phyloP scores from a whole-genome alignment of 441 rosid species.

The Adansonia grandidieri region DNA sequence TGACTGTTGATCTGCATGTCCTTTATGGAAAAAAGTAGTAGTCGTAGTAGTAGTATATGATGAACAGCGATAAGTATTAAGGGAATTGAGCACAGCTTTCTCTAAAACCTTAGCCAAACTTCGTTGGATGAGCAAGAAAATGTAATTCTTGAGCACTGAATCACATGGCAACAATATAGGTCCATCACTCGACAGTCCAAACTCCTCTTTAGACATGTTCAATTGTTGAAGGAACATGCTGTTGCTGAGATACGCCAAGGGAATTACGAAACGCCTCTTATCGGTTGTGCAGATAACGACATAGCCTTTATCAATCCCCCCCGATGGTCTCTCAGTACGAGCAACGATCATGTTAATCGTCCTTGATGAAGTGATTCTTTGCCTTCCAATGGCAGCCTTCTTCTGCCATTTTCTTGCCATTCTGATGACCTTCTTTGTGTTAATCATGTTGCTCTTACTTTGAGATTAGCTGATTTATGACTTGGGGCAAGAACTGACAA shows the following conservation, averaged over 20 bases:
- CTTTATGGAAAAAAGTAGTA: background rate
- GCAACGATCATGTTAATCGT: too few species aligned
- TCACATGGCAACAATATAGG: too few species aligned
- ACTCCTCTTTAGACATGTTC: too few species aligned
- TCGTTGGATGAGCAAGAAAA: conserved; percentile 24
- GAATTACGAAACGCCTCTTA: too few species aligned
- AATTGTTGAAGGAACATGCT: too few species aligned
- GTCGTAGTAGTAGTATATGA: background rate
- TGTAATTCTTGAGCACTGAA: conserved; percentile 20
- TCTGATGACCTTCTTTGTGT: too few species aligned
- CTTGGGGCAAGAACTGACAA: background rate
- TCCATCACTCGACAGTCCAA: too few species aligned
- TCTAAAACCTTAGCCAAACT: conserved; percentile 20
- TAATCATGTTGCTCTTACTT: background rate
- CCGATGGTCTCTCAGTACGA: background rate
- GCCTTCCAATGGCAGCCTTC: background rate
- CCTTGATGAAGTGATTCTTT: background rate
- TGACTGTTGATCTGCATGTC: too few species aligned
- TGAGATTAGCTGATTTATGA: background rate
- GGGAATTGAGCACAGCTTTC: conserved; percentile 17
- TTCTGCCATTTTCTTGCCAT: conserved; percentile 12
- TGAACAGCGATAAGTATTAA: background rate
- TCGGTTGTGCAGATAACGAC: too few species aligned
- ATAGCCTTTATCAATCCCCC: conserved; percentile 8
- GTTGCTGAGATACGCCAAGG: too few species aligned